phyloP scores from a whole-genome alignment of 345 rosid genomes.

The Luvunga scandens region DNA sequence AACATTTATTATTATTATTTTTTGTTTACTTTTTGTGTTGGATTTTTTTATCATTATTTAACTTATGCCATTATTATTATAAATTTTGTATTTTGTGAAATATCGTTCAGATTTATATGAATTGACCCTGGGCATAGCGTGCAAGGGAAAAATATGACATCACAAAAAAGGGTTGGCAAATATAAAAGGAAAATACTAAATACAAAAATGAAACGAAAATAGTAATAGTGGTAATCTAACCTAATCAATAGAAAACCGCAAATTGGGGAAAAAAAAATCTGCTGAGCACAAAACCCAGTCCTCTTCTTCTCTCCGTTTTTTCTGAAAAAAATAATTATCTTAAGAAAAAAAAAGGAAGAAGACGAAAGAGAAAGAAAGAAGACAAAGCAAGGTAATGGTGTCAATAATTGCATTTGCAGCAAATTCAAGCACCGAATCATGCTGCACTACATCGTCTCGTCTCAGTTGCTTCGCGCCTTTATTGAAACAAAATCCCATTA shows the following conservation, averaged over 20 bases:
- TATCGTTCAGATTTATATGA: no score
- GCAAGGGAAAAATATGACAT: constrained; percentile 12
- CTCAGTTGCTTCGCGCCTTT: constrained; percentile 18
- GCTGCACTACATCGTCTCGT: constrained; percentile 28
- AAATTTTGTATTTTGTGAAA: no score
- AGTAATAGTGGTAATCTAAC: neutral
- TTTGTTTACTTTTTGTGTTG: no score
- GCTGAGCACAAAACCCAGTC: constrained; percentile 15
- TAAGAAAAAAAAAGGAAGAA: no score
- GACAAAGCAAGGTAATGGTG: constrained; percentile 36
- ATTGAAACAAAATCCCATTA: constrained; percentile 13
- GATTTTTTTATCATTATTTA: no score
- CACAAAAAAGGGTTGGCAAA: neutral
- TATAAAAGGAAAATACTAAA: neutral
- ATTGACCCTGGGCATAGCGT: constrained; percentile 3
- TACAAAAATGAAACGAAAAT: neutral
- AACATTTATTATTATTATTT: no score
- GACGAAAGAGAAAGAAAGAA: neutral
- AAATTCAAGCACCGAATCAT: constrained; percentile 25
- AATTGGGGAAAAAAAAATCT: neutral
- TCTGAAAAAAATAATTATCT: neutral
- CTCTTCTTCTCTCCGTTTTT: constrained; percentile 7
- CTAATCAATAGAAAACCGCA: neutral
- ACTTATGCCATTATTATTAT: no score
- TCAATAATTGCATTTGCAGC: constrained; percentile 31